Evolutionary conservation across 768 basidiomycete species (phyloP).

Genomic region (Termitomyces sp.): DNA sequence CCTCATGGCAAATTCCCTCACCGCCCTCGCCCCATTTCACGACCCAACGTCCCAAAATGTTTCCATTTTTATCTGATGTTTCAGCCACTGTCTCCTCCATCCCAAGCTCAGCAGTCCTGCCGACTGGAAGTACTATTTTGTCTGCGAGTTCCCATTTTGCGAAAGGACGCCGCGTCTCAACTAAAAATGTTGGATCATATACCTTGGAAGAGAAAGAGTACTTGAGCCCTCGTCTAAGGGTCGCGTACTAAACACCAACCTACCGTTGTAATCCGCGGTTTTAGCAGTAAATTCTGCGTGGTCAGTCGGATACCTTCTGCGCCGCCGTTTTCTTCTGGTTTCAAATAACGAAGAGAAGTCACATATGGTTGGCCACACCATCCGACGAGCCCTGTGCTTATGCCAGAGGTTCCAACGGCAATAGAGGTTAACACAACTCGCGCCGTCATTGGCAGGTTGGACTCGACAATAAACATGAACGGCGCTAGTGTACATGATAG

Average conservation of each 20-base stretch:
- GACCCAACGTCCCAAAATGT: slow-evolving; percentile 69
- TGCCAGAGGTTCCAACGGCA: slow-evolving; percentile 64
- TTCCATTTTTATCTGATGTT: slow-evolving; percentile 52
- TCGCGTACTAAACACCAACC: slow-evolving; percentile 1
- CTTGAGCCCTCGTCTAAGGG: not conserved
- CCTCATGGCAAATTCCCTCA: slow-evolving; percentile 52
- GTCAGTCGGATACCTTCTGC: slow-evolving; percentile 62
- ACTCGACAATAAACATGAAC: slow-evolving; percentile 78
- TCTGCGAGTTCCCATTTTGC: slow-evolving; percentile 77
- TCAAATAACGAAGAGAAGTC: slow-evolving; percentile 47
- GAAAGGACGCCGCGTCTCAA: slow-evolving; percentile 61
- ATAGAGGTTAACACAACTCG: slow-evolving; percentile 62
- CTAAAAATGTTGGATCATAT: slow-evolving; percentile 69
- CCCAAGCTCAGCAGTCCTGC: slow-evolving; percentile 32
- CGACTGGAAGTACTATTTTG: slow-evolving; percentile 40
- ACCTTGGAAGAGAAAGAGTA: slow-evolving; percentile 26
- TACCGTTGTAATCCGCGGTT: slow-evolving; percentile 58
- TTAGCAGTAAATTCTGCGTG: slow-evolving; percentile 56
- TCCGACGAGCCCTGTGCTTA: slow-evolving; percentile 70
- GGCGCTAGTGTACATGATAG: slow-evolving; percentile 67
- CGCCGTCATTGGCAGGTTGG: slow-evolving; percentile 64
- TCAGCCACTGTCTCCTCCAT: slow-evolving; percentile 78
- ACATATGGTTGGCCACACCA: slow-evolving; percentile 76
- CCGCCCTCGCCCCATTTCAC: slow-evolving; percentile 70
- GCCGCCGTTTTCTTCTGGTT: slow-evolving; percentile 33